These are phyloP conservation scores for Saccharomycopsis sp. DNA, from an alignment of 805 yeast species.

Conservation along the genomic window DNA sequence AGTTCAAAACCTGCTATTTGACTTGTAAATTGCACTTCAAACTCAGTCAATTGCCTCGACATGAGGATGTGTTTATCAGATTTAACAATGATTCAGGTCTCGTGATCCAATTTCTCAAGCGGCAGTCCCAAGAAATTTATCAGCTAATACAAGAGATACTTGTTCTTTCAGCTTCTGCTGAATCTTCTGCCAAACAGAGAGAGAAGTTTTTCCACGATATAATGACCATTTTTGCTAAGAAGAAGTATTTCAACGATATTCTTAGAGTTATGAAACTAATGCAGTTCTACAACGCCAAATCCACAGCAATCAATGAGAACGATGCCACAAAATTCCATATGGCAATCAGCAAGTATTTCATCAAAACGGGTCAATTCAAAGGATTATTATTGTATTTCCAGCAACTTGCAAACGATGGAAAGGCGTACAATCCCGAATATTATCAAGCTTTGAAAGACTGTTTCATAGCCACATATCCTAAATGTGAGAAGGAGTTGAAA, in stretches of 20 bases:
- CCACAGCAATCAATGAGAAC: background rate
- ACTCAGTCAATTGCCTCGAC: background rate
- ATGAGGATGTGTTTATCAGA: background rate
- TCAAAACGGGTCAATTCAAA: slow-evolving; percentile 11
- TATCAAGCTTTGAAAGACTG: background rate
- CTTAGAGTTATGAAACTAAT: slow-evolving; percentile 10
- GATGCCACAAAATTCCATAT: background rate
- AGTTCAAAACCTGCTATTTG: background rate
- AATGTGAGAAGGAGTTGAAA: background rate
- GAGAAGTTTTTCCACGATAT: slow-evolving; percentile 1
- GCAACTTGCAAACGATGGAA: background rate
- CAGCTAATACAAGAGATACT: slow-evolving; percentile 5
- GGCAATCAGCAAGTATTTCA: slow-evolving; percentile 8
- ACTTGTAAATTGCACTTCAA: background rate
- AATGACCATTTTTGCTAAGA: slow-evolving; percentile 4
- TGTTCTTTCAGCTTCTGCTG: background rate
- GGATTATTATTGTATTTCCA: slow-evolving; percentile 5
- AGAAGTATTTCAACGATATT: slow-evolving; percentile 12
- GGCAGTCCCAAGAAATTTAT: slow-evolving; percentile 1
- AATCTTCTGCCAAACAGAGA: background rate
- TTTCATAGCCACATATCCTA: background rate
- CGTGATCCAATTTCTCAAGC: background rate
- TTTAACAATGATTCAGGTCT: background rate
- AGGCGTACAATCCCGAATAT: background rate
- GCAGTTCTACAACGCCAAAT: background rate